Percentiles rank a stretch among this genome's conserved stretches.
These are phyloP conservation scores for Passiflora organensis DNA, from an alignment of 345 rosid genomes.

Conservation along the genomic window DNA sequence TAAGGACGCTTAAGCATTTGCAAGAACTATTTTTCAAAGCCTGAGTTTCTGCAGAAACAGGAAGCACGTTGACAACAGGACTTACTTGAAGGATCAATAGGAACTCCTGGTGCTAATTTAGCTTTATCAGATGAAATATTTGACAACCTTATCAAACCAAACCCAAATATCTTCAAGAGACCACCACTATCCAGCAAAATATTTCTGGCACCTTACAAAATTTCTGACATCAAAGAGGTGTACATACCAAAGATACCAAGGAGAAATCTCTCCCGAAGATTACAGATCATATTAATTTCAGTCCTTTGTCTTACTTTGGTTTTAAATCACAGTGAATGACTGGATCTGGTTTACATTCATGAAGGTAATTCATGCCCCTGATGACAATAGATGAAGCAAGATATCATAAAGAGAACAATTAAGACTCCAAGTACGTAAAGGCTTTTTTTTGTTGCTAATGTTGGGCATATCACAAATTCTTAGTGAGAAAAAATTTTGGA, in stretches of 20 bases:
- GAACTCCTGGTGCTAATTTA: constrained; percentile 40
- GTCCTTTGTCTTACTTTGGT: constrained; percentile 87
- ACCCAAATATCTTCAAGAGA: constrained; percentile 77
- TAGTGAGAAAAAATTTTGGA: background rate
- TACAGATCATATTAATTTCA: constrained; percentile 34
- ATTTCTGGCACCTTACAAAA: constrained; percentile 99
- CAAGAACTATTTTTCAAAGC: too few species aligned
- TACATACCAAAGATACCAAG: constrained; percentile 18
- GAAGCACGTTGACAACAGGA: too few species aligned
- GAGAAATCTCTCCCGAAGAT: constrained; percentile 10
- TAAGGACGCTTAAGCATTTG: too few species aligned
- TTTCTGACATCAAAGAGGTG: constrained; percentile 65
- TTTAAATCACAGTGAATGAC: constrained; percentile 80
- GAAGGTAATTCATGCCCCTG: constrained; percentile 65
- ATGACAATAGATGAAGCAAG: constrained; percentile 25
- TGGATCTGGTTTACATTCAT: constrained; percentile 79
- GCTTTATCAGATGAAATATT: constrained; percentile 55
- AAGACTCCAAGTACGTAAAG: background rate
- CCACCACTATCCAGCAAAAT: constrained; percentile 95
- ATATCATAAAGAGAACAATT: constrained; percentile 4
- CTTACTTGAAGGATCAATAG: constrained; percentile 59
- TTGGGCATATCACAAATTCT: too few species aligned
- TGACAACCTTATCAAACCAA: constrained; percentile 63
- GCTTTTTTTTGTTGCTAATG: too few species aligned
- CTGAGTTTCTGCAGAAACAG: too few species aligned